Evolutionary conservation across 371 early-diverging fungal genomes (phyloP).

Genomic region (Mucor ambiguus): DNA sequence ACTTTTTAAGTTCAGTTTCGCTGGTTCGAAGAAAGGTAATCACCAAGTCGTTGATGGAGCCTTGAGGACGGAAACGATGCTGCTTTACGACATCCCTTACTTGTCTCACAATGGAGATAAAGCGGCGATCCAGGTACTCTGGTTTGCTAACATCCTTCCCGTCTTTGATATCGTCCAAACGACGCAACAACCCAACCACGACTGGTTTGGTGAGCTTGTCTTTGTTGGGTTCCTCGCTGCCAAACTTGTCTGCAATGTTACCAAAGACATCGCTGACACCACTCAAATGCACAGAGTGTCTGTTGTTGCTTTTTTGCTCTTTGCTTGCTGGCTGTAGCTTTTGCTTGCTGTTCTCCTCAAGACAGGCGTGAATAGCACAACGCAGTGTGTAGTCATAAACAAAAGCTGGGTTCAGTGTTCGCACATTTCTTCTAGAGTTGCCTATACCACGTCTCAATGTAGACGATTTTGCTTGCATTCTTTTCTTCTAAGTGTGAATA

Average conservation of each 20-base stretch:
- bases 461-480: constrained; percentile 24
- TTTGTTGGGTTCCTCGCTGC: constrained; percentile 27
- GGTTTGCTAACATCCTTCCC: constrained; percentile 34
- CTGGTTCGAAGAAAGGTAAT: constrained; percentile 36
- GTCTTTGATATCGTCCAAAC: constrained; percentile 40
- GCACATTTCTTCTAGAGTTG: constrained; percentile 25
- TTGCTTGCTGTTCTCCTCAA: constrained; percentile 32
- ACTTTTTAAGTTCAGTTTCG: constrained; percentile 39
- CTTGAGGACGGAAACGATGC: constrained; percentile 37
- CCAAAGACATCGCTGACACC: constrained; percentile 36
- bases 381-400: constrained; percentile 46
- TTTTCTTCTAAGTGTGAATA: neutral
- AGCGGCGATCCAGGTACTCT: constrained; percentile 36
- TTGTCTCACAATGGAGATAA: constrained; percentile 25
- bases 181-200: constrained; percentile 30
- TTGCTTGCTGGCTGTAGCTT: constrained; percentile 14
- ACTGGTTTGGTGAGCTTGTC: constrained; percentile 41
- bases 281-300: constrained; percentile 35
- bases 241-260: constrained; percentile 37
- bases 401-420: constrained; percentile 32
- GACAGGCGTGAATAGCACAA: constrained; percentile 43
- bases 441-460: constrained; percentile 34
- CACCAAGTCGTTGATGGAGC: constrained; percentile 42
- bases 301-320: constrained; percentile 21
- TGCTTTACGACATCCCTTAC: constrained; percentile 33